Conservation (phyloP, 2,329 filamentous ascomycete species). For the Penicillium crustosum region DNA sequence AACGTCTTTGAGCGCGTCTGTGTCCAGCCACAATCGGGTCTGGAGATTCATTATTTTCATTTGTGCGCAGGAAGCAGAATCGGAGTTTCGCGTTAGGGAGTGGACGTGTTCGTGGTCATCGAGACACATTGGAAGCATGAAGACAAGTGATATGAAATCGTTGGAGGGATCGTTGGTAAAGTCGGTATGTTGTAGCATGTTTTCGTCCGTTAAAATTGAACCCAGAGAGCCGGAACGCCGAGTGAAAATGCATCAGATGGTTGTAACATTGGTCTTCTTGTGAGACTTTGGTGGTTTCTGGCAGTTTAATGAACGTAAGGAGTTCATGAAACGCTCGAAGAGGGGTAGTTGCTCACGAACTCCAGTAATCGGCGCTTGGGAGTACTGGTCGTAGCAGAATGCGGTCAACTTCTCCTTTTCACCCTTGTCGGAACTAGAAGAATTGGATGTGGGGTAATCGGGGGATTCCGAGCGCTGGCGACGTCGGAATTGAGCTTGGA, state of each 20-base stretch:
- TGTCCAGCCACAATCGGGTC: slow-evolving; percentile 6
- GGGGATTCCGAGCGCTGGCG: slow-evolving; percentile 33
- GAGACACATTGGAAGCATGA: slow-evolving; percentile 14
- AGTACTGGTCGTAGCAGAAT: slow-evolving; percentile 35
- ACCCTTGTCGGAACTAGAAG: slow-evolving; percentile 8
- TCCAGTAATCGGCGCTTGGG: slow-evolving; percentile 23
- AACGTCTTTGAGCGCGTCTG: slow-evolving; percentile 6
- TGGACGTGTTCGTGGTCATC: slow-evolving; percentile 15
- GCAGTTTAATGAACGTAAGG: slow-evolving; percentile 24
- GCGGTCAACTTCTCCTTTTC: slow-evolving; percentile 33
- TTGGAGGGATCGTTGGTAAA: slow-evolving; percentile 16
- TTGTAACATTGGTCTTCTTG: slow-evolving; percentile 18
- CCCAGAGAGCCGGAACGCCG: slow-evolving; percentile 18
- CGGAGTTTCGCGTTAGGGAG: not conserved
- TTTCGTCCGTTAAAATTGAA: not conserved
- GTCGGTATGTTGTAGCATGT: slow-evolving; percentile 8
- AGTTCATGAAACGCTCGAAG: slow-evolving; percentile 24
- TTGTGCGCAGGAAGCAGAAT: slow-evolving; percentile 1
- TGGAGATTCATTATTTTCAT: slow-evolving; percentile 18
- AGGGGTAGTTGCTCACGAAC: slow-evolving; percentile 16
- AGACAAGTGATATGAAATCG: slow-evolving; percentile 8
- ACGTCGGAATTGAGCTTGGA: slow-evolving; percentile 38
- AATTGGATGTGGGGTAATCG: slow-evolving; percentile 19
- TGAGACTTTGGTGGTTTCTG: slow-evolving; percentile 14
- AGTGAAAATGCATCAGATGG: slow-evolving; percentile 15